These are phyloP conservation scores for Diospyros kaki DNA, from an alignment of 148 eudicot species.

Conservation along the genomic window DNA sequence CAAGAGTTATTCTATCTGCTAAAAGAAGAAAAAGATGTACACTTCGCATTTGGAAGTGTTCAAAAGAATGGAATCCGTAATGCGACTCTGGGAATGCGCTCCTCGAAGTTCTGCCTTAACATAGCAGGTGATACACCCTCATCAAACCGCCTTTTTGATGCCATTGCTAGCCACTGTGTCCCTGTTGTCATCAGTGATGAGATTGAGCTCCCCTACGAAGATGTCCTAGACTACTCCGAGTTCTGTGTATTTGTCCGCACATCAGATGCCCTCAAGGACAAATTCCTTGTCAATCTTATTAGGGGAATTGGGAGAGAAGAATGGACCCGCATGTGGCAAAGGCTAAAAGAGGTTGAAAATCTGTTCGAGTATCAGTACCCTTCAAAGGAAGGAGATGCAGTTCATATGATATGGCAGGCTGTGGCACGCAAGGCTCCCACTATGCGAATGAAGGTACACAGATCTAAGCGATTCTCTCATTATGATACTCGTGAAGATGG, in stretches of 20 bases:
- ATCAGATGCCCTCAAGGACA: conserved; percentile 58
- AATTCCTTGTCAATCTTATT: conserved; percentile 57
- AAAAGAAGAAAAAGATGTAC: conserved; percentile 75
- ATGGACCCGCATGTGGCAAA: conserved; percentile 83
- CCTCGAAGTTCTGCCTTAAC: conserved; percentile 80
- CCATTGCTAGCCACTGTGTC: conserved; percentile 83
- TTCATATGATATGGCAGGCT: conserved; percentile 86
- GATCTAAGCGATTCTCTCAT: no score
- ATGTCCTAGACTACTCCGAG: conserved; percentile 62
- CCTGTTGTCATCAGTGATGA: conserved; percentile 86
- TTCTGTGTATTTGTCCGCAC: conserved; percentile 64
- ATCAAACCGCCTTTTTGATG: conserved; percentile 86
- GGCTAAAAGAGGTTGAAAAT: conserved; percentile 48
- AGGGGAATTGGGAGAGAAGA: conserved; percentile 51
- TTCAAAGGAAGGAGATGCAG: conserved; percentile 62
- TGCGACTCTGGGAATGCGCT: conserved; percentile 71
- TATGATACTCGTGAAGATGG: no score
- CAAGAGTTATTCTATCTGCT: conserved; percentile 81
- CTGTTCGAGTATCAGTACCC: conserved; percentile 83
- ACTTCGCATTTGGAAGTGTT: conserved; percentile 74
- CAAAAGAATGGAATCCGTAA: conserved; percentile 49
- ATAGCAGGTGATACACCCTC: conserved; percentile 95
- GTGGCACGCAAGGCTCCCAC: conserved; percentile 36
- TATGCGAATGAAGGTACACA: no score
- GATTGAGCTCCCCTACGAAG: conserved; percentile 85